Evolutionary conservation across 169 alveolate genomes (phyloP).

Genomic region (Plasmodium knowlesi): DNA sequence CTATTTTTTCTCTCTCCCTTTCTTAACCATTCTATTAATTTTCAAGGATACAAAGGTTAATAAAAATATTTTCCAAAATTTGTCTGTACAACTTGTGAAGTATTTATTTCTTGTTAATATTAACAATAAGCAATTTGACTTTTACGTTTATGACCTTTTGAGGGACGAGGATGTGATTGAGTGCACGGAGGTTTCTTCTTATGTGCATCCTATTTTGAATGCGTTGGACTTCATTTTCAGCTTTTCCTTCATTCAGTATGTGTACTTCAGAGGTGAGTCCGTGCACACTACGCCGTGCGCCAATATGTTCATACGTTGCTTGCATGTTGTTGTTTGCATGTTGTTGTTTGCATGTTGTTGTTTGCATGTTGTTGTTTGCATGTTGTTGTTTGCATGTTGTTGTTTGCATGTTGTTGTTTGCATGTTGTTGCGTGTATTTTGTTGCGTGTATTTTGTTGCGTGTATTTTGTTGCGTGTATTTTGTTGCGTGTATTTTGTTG

Average conservation of each 20-base stretch:
- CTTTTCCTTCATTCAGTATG: conserved; percentile 26
- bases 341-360: background rate
- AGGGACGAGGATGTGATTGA: conserved; percentile 42
- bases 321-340: background rate
- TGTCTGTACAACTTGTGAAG: conserved; percentile 43
- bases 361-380: no score
- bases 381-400: no score
- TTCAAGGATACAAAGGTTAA: conserved; percentile 42
- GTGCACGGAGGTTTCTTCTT: conserved; percentile 35
- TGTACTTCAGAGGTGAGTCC: conserved; percentile 28
- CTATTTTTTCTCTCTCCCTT: conserved; percentile 12
- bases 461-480: no score
- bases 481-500: no score
- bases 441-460: no score
- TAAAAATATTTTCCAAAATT: conserved; percentile 20
- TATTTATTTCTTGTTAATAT: conserved; percentile 47
- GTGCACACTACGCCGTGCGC: background rate
- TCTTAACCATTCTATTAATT: conserved; percentile 37
- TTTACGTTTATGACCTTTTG: conserved; percentile 40
- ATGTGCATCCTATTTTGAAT: conserved; percentile 5
- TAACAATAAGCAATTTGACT: conserved; percentile 1
- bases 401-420: no score
- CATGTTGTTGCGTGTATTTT: no score
- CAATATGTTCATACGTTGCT: background rate
- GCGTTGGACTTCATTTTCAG: conserved; percentile 33